Percentiles rank a stretch among this genome's conserved stretches.
phyloP scores from a whole-genome alignment of 768 basidiomycete genomes.

The Psilocybe tampanensis region DNA sequence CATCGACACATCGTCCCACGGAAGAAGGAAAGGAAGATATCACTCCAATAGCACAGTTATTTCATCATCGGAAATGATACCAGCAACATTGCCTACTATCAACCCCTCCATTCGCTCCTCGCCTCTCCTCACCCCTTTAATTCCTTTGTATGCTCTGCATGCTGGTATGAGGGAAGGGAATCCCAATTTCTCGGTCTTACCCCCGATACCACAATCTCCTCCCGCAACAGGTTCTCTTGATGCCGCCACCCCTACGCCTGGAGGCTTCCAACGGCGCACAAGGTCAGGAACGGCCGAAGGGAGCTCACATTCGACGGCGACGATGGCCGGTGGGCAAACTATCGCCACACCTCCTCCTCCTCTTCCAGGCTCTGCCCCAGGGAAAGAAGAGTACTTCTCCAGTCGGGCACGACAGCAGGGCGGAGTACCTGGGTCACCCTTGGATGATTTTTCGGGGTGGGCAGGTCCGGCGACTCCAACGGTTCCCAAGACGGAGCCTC shows the following conservation, averaged over 20 bases:
- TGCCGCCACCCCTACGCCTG: conserved; percentile 20
- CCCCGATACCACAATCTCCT: conserved; percentile 49
- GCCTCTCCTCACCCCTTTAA: conserved; percentile 62
- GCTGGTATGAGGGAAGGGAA: conserved; percentile 23
- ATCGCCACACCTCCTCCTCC: neutral
- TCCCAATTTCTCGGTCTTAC: conserved; percentile 24
- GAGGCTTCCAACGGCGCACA: conserved; percentile 26
- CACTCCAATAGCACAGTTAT: conserved; percentile 48
- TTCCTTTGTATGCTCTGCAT: conserved; percentile 41
- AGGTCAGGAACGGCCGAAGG: conserved; percentile 50
- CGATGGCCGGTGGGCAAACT: neutral
- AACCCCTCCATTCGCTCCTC: conserved; percentile 47
- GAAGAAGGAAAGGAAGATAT: conserved; percentile 7
- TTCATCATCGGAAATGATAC: conserved; percentile 65
- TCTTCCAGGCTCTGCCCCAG: neutral
- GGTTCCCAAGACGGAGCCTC: conserved; percentile 33
- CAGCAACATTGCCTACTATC: conserved; percentile 57
- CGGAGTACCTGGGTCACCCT: conserved; percentile 33
- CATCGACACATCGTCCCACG: neutral
- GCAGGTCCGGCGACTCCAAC: conserved; percentile 18
- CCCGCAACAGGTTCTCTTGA: conserved; percentile 31
- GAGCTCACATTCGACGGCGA: conserved; percentile 4
- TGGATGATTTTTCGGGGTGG: conserved; percentile 57
- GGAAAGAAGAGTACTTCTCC: conserved; percentile 57
- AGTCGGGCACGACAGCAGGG: conserved; percentile 43